Evolutionary conservation across 2,329 filamentous ascomycete genomes (phyloP), one percentile per base, ranked within the genome.

Genomic region (Ophiocordyceps camponoti-saundersi): DNA sequence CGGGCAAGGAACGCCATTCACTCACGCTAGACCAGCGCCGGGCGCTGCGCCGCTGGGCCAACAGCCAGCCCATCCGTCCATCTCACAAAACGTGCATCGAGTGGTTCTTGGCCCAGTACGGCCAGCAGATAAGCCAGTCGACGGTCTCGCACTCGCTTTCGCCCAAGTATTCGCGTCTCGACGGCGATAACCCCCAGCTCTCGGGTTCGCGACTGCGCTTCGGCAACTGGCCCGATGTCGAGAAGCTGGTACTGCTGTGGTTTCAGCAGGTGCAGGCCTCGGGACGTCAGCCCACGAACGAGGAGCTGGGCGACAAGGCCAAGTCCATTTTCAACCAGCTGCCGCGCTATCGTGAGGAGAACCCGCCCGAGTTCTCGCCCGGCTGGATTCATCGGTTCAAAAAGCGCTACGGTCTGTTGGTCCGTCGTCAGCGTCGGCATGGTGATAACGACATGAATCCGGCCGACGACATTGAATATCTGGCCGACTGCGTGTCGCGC

Each of bases 331-430:
- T 79, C 57, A 62, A 63, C 42, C 70, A 75, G 53, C 63, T 79
- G 26, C 74, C 75, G 16, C 72, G 74, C 18, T 79, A 79, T 59
- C 76, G 74, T 56, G 75, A 75, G 52, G 73, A 79, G 57, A 60
- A 61, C n/a, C 64, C 75, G 1, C 75, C 75, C 44, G 75, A 79
- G 58, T 79, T 79, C 57, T 78, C 74, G 0, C 75, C 75, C 0
- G 75, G 75, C 40, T 79, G 75, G 75, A 79, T 79, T 48, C 75
- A 79, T 53, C 69, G 75, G 34, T 79, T 79, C 62, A 79, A 79
- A 61, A 79, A 78, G 57, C 69, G 75, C 12, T 79, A 79, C 49
- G 74, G 75, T 0, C 64, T 79, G 16, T 63, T 79, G 18, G 69
- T 78, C 44, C 59, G 74, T 34, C 71, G 75, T 46, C 73, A 77